These are phyloP conservation scores for Schwanniomyces polymorphus DNA, from an alignment of 805 yeast genomes.

Conservation along the genomic window DNA sequence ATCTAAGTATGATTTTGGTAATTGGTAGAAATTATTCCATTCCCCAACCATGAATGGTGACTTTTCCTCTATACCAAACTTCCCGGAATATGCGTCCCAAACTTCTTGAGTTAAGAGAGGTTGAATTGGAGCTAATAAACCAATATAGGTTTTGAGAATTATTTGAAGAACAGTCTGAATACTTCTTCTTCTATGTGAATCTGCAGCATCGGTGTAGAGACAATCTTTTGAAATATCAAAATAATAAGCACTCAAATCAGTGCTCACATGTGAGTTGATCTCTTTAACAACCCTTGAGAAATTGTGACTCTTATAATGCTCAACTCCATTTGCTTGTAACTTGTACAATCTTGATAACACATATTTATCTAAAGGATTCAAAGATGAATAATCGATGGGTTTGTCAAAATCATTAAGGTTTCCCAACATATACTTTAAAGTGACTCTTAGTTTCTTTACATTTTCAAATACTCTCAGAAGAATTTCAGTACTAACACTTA, in stretches of 20 bases:
- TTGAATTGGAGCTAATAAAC: slow-evolving; percentile 73
- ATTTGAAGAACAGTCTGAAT: slow-evolving; percentile 67
- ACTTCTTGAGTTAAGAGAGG: slow-evolving; percentile 88
- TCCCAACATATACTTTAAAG: slow-evolving; percentile 80
- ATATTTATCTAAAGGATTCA: slow-evolving; percentile 56
- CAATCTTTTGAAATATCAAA: slow-evolving; percentile 86
- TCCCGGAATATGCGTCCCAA: slow-evolving; percentile 60
- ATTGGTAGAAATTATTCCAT: slow-evolving; percentile 28
- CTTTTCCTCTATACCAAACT: slow-evolving; percentile 13
- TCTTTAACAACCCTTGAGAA: slow-evolving; percentile 71
- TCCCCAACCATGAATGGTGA: slow-evolving; percentile 54
- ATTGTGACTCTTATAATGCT: slow-evolving; percentile 55
- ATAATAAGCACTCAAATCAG: slow-evolving; percentile 76
- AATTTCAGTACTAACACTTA: slow-evolving; percentile 69
- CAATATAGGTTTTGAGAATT: slow-evolving; percentile 60
- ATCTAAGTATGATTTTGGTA: slow-evolving; percentile 35
- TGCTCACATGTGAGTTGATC: slow-evolving; percentile 70
- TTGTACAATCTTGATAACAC: slow-evolving; percentile 54
- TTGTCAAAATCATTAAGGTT: slow-evolving; percentile 52
- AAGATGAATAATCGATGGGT: slow-evolving; percentile 35
- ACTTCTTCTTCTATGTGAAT: slow-evolving; percentile 52
- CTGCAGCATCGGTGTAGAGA: slow-evolving; percentile 65
- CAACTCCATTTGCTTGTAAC: slow-evolving; percentile 42
- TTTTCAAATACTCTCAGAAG: slow-evolving; percentile 77
- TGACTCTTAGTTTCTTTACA: slow-evolving; percentile 76